Conservation (phyloP, 1,284 basidiomycete species). For the Rhodotorula glutinis region DNA sequence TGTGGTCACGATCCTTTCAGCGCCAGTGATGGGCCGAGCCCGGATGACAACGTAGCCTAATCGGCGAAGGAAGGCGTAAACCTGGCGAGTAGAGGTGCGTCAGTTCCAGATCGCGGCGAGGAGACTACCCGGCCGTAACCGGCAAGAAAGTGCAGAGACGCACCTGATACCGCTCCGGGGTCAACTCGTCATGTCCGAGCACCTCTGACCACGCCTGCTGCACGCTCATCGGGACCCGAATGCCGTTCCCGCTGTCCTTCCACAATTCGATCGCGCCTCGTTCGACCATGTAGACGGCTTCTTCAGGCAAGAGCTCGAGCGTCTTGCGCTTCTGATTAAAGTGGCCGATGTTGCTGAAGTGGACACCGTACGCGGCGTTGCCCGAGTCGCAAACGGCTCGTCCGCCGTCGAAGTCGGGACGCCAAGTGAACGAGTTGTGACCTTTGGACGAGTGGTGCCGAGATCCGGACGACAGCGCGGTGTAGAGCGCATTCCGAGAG, state of each 20-base stretch:
- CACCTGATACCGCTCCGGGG: slow-evolving; percentile 82
- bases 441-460: slow-evolving; percentile 38
- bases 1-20: not conserved
- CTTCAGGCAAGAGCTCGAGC: slow-evolving; percentile 87
- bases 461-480: slow-evolving; percentile 39
- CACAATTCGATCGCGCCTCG: slow-evolving; percentile 81
- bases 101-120: no score
- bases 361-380: slow-evolving; percentile 63
- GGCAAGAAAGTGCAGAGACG: no score
- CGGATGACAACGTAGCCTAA: slow-evolving; percentile 80
- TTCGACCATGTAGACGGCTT: slow-evolving; percentile 87
- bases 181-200: slow-evolving; percentile 72
- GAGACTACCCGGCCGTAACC: no score
- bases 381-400: slow-evolving; percentile 31
- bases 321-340: slow-evolving; percentile 54
- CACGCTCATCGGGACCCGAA: slow-evolving; percentile 69
- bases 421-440: slow-evolving; percentile 44
- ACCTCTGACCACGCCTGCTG: slow-evolving; percentile 83
- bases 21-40: slow-evolving; percentile 14
- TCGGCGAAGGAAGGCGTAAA: slow-evolving; percentile 86
- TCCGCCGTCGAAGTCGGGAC: slow-evolving; percentile 28
- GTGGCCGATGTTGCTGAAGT: slow-evolving; percentile 74
- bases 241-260: slow-evolving; percentile 51
- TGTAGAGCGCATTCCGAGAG: slow-evolving; percentile 42
- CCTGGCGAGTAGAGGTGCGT: slow-evolving; percentile 54